A percentile compares a stretch with the other conserved stretches of the same genome.
These are phyloP conservation scores for Beauveria scarabaeidicola DNA, from an alignment of 2,329 filamentous ascomycete genomes.

Conservation along the genomic window DNA sequence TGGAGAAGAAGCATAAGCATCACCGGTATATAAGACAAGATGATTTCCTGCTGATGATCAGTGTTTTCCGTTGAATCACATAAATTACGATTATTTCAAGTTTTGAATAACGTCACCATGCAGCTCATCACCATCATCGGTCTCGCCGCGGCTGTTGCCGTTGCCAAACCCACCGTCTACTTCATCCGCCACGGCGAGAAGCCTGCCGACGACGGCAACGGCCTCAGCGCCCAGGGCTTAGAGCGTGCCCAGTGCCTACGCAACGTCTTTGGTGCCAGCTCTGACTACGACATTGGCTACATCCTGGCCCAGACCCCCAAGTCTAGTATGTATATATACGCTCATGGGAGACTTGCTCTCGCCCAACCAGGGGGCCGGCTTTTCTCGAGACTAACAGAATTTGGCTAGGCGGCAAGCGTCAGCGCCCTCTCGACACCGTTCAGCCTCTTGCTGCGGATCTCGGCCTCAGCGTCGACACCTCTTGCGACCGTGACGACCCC, in stretches of 20 bases:
- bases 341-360: too few relatives aligned
- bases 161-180: conserved; percentile 42
- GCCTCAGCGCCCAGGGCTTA: conserved; percentile 42
- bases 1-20: background rate
- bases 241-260: conserved; percentile 52
- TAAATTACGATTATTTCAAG: too few relatives aligned
- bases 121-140: conserved; percentile 14
- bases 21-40: background rate
- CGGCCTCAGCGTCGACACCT: conserved; percentile 44
- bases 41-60: background rate
- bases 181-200: conserved; percentile 59
- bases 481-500: conserved; percentile 47
- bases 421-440: conserved; percentile 49
- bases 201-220: conserved; percentile 39
- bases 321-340: conserved; percentile 24
- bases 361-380: too few relatives aligned
- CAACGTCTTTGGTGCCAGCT: conserved; percentile 43
- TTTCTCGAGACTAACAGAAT: background rate
- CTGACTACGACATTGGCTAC: conserved; percentile 46
- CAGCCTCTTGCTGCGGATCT: conserved; percentile 46
- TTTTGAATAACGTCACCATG: conserved; percentile 13
- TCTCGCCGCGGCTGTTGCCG: conserved; percentile 16
- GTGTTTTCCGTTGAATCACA: background rate
- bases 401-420: conserved; percentile 36
- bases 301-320: conserved; percentile 51